These are phyloP conservation scores for Metschnikowia lunata DNA, from an alignment of 805 yeast genomes.

Conservation along the genomic window DNA sequence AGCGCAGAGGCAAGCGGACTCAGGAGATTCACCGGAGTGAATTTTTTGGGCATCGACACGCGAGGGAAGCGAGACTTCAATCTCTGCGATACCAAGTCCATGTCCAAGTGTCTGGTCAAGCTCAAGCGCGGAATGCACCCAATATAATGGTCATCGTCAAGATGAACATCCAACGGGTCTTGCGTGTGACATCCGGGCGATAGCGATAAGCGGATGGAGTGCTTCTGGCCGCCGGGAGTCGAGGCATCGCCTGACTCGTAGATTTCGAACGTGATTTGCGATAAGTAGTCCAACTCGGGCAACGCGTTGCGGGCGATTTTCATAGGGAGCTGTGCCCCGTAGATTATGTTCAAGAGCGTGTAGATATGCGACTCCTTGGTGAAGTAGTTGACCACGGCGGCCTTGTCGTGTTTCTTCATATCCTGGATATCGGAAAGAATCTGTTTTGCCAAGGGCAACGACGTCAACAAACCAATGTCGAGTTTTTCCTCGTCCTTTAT, in stretches of 20 bases:
- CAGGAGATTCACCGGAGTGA: slow-evolving; percentile 82
- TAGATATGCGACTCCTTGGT: slow-evolving; percentile 97
- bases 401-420: slow-evolving; percentile 73
- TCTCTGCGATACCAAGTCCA: slow-evolving; percentile 80
- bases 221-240: slow-evolving; percentile 66
- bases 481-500: slow-evolving; percentile 91
- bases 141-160: slow-evolving; percentile 93
- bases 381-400: slow-evolving; percentile 85
- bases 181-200: slow-evolving; percentile 99
- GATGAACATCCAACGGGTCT: slow-evolving; percentile 93
- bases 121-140: slow-evolving; percentile 91
- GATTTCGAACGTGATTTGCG: slow-evolving; percentile 90
- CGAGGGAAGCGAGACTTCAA: slow-evolving; percentile 77
- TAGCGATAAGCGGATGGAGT: slow-evolving; percentile 83
- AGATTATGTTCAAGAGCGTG: slow-evolving; percentile 83
- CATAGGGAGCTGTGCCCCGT: slow-evolving; percentile 92
- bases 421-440: slow-evolving; percentile 74
- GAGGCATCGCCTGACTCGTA: slow-evolving; percentile 72
- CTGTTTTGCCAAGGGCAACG: slow-evolving; percentile 88
- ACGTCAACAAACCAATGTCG: slow-evolving; percentile 92
- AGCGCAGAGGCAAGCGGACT: slow-evolving; percentile 48
- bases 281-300: slow-evolving; percentile 92
- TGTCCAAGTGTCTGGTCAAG: slow-evolving; percentile 87
- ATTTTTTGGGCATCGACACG: slow-evolving; percentile 85
- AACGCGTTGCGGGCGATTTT: slow-evolving; percentile 90